Evolutionary conservation across 192 early-diverging fungal species (phyloP), one percentile per base, ranked within the genome.

Genomic region (Coemansia sp.): DNA sequence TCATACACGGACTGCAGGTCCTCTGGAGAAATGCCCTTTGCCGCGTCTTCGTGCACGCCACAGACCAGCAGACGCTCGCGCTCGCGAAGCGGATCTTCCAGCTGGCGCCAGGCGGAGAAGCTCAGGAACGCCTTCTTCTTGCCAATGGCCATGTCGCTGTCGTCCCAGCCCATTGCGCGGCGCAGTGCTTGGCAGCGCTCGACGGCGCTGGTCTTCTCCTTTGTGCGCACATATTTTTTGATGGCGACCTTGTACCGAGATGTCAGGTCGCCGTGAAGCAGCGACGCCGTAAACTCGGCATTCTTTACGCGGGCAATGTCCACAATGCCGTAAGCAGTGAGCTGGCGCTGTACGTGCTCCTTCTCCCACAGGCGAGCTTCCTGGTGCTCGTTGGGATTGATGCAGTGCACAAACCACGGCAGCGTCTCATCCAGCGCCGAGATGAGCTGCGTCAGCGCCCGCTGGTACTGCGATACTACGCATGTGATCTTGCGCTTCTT

Each of bases 81-180:
- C 32, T 75, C 80, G n/a, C 85, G 78, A 38, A 97, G 80, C 13
- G 69, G 70, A 45, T 85, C 83, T 63, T 97, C 94, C 13, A 97
- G 78, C 30, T 78, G 75, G 48, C 86, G 80, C 94, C 92, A 97
- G 17, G 79, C 78, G 3, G 25, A 47, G 54, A 91, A 91, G 52
- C 79, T 80, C 28, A 97, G 54, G 49, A 82, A 94, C 4, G 87
- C 70, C 47, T 85, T 76, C 32, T 64, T 77, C 23, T 71, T 63
- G 25, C 85, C 83, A 17, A 85, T 66, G 12, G 78, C 72, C 62
- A 78, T 78, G 54, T 83, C 78, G 28, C 55, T 55, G 47, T 62
- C 56, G 26, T 51, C 41, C 81, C 81, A 86, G 22, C 78, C 85
- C 69, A 73, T 78, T n/a, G 81, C 66, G 8, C 75, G 60, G n/a